Percentiles rank a stretch among this genome's conserved stretches.
phyloP scores from a whole-genome alignment of 768 basidiomycete genomes.

The Udeniomyces megalosporus region DNA sequence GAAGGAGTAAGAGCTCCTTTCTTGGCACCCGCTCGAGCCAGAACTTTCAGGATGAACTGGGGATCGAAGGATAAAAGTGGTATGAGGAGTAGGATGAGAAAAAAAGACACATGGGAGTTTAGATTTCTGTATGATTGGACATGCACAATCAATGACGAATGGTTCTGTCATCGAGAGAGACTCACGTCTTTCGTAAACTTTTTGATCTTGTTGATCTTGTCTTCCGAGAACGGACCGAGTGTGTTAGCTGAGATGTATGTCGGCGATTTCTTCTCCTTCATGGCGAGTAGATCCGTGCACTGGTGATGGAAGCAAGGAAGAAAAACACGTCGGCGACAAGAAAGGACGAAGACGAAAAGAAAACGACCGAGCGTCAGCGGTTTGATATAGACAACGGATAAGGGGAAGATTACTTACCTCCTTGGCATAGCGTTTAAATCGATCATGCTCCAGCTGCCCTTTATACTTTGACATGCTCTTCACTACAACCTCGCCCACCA shows the following conservation, averaged over 20 bases:
- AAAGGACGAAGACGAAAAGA: background rate
- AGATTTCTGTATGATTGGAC: background rate
- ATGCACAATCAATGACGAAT: background rate
- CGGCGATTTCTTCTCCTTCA: constrained; percentile 85
- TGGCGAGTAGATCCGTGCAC: constrained; percentile 73
- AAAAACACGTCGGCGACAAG: background rate
- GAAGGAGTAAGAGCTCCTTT: background rate
- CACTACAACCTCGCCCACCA: constrained; percentile 80
- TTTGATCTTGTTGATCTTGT: constrained; percentile 78
- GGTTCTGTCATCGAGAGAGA: constrained; percentile 42
- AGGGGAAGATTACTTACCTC: constrained; percentile 43
- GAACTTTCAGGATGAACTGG: too few relatives aligned
- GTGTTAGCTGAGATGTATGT: constrained; percentile 51
- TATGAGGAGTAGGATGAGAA: background rate
- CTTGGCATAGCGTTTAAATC: constrained; percentile 89
- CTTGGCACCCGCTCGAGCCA: too few relatives aligned
- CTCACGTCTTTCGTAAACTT: constrained; percentile 86
- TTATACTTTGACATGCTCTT: constrained; percentile 82
- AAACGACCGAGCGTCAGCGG: background rate
- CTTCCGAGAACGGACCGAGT: constrained; percentile 62
- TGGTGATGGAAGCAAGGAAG: constrained; percentile 26
- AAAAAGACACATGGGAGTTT: background rate
- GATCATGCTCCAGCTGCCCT: constrained; percentile 50
- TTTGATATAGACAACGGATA: background rate
- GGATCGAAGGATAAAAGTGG: background rate